Evolutionary conservation across 2,329 filamentous ascomycete species (phyloP).

Genomic region (Exserohilum turcica): DNA sequence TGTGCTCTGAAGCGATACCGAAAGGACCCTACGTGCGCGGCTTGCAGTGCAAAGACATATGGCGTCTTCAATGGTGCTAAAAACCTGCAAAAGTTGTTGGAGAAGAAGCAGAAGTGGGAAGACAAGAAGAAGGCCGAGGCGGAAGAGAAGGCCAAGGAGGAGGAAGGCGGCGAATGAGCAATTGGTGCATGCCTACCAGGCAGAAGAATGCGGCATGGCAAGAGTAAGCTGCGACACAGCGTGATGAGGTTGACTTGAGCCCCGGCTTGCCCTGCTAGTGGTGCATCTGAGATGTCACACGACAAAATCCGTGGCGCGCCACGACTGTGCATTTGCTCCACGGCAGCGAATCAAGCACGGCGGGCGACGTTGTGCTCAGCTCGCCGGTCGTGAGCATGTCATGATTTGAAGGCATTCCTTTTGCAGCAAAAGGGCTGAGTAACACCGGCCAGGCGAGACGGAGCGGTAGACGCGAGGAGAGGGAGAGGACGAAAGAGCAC

Average conservation of each 20-base stretch:
- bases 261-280: neutral
- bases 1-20: constrained; percentile 87
- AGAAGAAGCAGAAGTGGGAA: constrained; percentile 69
- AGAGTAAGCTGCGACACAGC: neutral
- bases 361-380: neutral
- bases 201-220: neutral
- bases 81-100: constrained; percentile 78
- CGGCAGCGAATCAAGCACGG: neutral
- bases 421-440: neutral
- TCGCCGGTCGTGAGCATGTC: neutral
- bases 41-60: constrained; percentile 81
- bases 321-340: neutral
- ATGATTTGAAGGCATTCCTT: neutral
- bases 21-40: constrained; percentile 84
- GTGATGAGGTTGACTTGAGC: neutral
- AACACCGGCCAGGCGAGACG: neutral
- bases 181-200: neutral
- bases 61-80: constrained; percentile 91
- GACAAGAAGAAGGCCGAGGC: constrained; percentile 63
- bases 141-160: constrained; percentile 51
- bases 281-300: neutral
- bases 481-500: neutral
- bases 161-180: constrained; percentile 25
- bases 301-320: neutral
- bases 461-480: neutral